Percentiles rank a stretch among this genome's conserved stretches.
Evolutionary conservation across 805 yeast species (phyloP).

Genomic region (Yarrowia alimentaria): DNA sequence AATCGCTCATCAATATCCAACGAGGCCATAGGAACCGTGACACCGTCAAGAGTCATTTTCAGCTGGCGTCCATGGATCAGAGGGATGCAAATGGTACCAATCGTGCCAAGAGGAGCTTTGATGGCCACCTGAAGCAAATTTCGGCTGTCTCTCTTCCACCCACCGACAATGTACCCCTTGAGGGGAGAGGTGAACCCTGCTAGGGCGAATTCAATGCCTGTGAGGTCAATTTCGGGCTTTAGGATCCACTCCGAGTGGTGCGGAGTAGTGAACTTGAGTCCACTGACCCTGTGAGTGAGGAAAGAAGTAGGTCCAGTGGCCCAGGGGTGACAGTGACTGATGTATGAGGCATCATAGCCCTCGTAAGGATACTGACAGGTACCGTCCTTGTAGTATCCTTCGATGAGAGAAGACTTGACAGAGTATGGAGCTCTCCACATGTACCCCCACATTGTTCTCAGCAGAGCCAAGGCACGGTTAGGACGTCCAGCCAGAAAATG

Average conservation of each 20-base stretch:
- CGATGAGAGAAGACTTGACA: background rate
- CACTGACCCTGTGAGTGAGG: conserved; percentile 6
- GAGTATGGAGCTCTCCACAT: background rate
- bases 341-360: conserved; percentile 1
- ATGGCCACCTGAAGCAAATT: conserved; percentile 15
- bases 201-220: background rate
- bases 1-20: conserved; percentile 12
- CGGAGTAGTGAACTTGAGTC: conserved; percentile 1
- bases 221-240: background rate
- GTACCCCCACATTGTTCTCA: background rate
- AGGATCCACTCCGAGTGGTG: conserved; percentile 12
- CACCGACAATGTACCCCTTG: conserved; percentile 4
- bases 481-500: conserved; percentile 9
- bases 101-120: conserved; percentile 1
- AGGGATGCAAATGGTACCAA: conserved; percentile 13
- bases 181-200: conserved; percentile 5
- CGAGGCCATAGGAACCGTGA: background rate
- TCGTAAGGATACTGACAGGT: conserved; percentile 3
- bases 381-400: conserved; percentile 18
- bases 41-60: conserved; percentile 12
- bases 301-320: background rate
- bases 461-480: background rate
- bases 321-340: conserved; percentile 19
- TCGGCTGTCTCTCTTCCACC: conserved; percentile 4
- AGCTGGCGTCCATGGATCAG: conserved; percentile 1